A percentile compares a stretch with the other conserved stretches of the same genome.
Conservation (phyloP, 352 stramenopile species). For the Globisporangium ultimum region DNA sequence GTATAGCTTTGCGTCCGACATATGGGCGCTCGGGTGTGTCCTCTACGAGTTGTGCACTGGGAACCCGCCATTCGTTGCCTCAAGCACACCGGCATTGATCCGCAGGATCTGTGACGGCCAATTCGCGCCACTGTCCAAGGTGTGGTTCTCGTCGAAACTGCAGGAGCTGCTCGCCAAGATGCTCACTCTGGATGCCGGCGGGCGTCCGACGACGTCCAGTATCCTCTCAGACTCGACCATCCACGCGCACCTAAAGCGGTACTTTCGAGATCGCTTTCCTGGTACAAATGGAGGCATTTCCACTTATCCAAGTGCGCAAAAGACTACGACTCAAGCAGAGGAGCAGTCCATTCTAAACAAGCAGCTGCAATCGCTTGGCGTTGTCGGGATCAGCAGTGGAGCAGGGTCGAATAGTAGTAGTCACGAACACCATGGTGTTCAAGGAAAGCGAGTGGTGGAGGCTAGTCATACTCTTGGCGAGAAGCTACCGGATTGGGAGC, state of each 20-base stretch:
- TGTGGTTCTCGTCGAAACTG: conserved; percentile 27
- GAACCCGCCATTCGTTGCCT: conserved; percentile 51
- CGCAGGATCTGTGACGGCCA: conserved; percentile 47
- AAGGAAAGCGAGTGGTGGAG: background rate
- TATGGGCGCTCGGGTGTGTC: conserved; percentile 88
- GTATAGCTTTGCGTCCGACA: conserved; percentile 81
- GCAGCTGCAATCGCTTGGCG: conserved; percentile 25
- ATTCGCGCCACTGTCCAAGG: conserved; percentile 32
- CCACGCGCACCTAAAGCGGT: conserved; percentile 29
- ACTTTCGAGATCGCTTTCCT: conserved; percentile 23
- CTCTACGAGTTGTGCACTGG: conserved; percentile 83
- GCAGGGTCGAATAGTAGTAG: no score
- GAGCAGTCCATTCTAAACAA: conserved; percentile 22
- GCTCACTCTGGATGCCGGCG: conserved; percentile 28
- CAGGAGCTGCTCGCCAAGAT: conserved; percentile 30
- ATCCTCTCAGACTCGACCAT: conserved; percentile 31
- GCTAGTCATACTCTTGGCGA: background rate
- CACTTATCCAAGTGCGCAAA: background rate
- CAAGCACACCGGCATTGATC: conserved; percentile 44
- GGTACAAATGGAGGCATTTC: no score
- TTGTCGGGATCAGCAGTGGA: background rate
- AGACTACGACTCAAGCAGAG: background rate
- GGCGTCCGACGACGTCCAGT: conserved; percentile 26
- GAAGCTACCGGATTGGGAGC: background rate
- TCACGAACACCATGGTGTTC: background rate